Base-by-base conservation (phyloP, 1,139 yeast genomes). In the Diutina siamensis region DNA sequence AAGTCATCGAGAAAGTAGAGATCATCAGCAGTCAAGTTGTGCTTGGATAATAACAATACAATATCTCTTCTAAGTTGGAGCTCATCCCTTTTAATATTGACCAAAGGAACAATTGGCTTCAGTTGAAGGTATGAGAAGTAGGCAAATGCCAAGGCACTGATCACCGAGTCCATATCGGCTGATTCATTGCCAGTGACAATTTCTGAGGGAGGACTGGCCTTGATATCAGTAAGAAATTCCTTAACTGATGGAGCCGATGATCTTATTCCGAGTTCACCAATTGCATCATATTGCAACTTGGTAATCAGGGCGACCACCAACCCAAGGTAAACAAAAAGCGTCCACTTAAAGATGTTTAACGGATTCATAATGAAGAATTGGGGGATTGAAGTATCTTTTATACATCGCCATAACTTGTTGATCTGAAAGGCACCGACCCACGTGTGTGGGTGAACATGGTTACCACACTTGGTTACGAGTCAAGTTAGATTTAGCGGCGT, bases 101-200 rank as follows among this genome's bases (percentile, higher is more conserved):
- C 65, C 49, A 88, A 63, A 0, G 98, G 97, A 18, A 83, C 58
- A 20, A 72, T 49, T 17, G 47, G 45, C 3, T 52, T 52, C 38
- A 53, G 48, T 15, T 54, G 52, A 25, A 53, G 54, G 18, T 60
- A 47, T 50, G 68, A 59, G 49, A 80, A 70, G 57, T 78, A 85
- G 0, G 95, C 80, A 55, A 78, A 83, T 1, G 84, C 57, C 7
- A 92, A 65, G 0, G 96, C 83, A 49, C 83, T 72, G 1, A 85
- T 74, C 36, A 88, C 83, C 1, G 97, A 88, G 60, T 89, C 98
- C 64, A 89, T 65, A 61, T 89, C 96, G 21, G 78, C 76, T 1
- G 94, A 78, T 57, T 87, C 94, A 57, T 89, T 89, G 1, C 97
- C 97, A 0, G 87, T 71, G 1, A 85, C 94, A 40, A 86, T 62